These are phyloP conservation scores for Phytophthora sp. DNA, from an alignment of 352 stramenopile genomes.

Conservation along the genomic window DNA sequence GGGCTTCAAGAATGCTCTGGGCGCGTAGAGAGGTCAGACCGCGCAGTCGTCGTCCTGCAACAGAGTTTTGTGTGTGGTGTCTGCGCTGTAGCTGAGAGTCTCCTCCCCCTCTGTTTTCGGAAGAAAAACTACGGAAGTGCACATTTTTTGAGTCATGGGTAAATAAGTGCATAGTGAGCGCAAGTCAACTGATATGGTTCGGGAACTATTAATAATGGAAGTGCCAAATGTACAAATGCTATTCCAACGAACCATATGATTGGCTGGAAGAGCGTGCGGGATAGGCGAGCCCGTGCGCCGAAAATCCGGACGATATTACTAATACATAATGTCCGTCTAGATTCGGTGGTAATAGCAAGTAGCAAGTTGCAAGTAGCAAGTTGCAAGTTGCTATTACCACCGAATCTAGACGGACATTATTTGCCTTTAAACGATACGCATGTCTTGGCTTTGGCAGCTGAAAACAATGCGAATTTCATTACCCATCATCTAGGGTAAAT, in stretches of 20 bases:
- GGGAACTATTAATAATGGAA: conserved; percentile 1
- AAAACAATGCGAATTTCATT: too few species aligned
- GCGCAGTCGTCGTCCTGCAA: conserved; percentile 8
- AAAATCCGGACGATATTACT: too few species aligned
- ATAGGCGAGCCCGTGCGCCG: conserved; percentile 12
- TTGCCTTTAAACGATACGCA: too few species aligned
- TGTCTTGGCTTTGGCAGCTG: too few species aligned
- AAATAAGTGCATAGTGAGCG: conserved; percentile 8
- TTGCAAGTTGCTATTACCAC: too few species aligned
- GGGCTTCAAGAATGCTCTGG: neutral
- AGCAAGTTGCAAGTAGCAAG: too few species aligned
- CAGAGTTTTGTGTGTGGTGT: conserved; percentile 11
- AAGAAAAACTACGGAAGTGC: conserved; percentile 21
- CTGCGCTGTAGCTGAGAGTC: conserved; percentile 27
- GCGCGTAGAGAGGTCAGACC: neutral
- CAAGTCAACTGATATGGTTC: conserved; percentile 13
- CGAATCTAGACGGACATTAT: too few species aligned
- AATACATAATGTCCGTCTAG: neutral
- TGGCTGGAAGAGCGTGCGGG: conserved; percentile 21
- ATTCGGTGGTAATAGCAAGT: neutral
- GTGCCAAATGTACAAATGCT: conserved; percentile 26
- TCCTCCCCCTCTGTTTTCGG: conserved; percentile 23
- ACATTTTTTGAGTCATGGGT: conserved; percentile 22
- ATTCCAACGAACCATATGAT: conserved; percentile 20
- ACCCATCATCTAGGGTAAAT: too few species aligned